Evolutionary conservation across 2,329 filamentous ascomycete genomes (phyloP), one percentile per base, ranked within the genome.

Genomic region (Botrytis galanthina): DNA sequence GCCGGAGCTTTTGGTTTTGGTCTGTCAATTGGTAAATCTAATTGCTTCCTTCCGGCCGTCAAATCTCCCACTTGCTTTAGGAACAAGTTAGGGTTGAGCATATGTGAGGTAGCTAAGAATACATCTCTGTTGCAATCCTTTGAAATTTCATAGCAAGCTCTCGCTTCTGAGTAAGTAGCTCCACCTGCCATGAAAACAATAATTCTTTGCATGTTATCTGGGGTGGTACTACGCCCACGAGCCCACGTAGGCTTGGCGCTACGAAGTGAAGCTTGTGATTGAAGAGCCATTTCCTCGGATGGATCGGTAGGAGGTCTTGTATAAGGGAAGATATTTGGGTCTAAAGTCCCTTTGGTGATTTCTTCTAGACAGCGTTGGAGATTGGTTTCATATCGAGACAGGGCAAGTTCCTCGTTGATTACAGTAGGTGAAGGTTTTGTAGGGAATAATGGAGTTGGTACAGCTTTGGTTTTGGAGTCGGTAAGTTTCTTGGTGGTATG

Each of bases 201-300:
- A 71, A 98, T 88, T 70, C 96, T 90, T 81, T 99, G 96, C 71
- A 92, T 90, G 76, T 95, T 97, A 81, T 98, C 95, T 74, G 86
- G 89, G 74, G 85, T 90, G 42, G 90, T 88, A 63, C 92, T 87
- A 61, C 94, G 91, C 16, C 93, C 91, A 71, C 93, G 93, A 2
- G 96, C 96, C 96, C 96, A 99, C 60, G 95, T 97, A 2, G 95
- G 96, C 79, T 97, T 97, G 26, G 94, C 94, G 16, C 93, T 93
- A 73, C 96, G 92, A 37, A 99, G 87, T 22, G 95, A 98, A 20
- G 92, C 89, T 76, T 93, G 86, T 1, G 85, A 83, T 51, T 84
- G 87, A 39, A 88, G 85, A 9, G 86, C 84, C 62, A 88, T 79
- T 54, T 88, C 83, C 74, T 91, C 88, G 73, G 89, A 87, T 75